Percentiles rank a stretch among this genome's conserved stretches.
phyloP scores from a whole-genome alignment of 768 basidiomycete species.

The Boletus tylopilopsis region DNA sequence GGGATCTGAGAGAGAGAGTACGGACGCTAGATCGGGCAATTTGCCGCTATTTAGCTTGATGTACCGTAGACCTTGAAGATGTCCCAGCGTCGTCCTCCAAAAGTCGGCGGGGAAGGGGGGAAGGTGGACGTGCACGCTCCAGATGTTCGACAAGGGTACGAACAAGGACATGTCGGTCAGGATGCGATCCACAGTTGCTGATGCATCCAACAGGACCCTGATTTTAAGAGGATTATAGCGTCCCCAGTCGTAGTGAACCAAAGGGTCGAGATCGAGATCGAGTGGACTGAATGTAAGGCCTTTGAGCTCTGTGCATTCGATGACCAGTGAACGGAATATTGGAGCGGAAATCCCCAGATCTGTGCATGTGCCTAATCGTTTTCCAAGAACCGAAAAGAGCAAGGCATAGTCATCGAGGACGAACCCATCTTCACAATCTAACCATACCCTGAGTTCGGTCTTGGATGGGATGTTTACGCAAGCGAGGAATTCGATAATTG shows the following conservation, averaged over 20 bases:
- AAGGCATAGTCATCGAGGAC: neutral
- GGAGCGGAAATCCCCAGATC: no score
- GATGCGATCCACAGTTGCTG: neutral
- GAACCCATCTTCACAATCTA: neutral
- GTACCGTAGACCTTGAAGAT: neutral
- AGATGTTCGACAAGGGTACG: neutral
- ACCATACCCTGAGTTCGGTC: neutral
- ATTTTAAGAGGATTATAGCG: no score
- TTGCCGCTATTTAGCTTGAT: neutral
- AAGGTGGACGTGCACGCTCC: neutral
- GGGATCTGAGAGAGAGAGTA: no score
- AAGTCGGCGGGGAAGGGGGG: neutral
- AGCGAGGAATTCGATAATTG: neutral
- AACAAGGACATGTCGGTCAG: neutral
- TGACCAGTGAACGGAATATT: neutral
- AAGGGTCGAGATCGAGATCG: neutral
- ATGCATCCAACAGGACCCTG: no score
- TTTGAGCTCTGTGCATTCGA: neutral
- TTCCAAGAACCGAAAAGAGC: no score
- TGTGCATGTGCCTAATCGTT: no score
- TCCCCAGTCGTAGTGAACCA: no score
- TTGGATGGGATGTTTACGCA: neutral
- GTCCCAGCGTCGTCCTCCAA: neutral
- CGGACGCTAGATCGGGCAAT: neutral
- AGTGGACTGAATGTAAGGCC: neutral